phyloP scores from a whole-genome alignment of 169 alveolate species.

The Plasmodium coatneyi region DNA sequence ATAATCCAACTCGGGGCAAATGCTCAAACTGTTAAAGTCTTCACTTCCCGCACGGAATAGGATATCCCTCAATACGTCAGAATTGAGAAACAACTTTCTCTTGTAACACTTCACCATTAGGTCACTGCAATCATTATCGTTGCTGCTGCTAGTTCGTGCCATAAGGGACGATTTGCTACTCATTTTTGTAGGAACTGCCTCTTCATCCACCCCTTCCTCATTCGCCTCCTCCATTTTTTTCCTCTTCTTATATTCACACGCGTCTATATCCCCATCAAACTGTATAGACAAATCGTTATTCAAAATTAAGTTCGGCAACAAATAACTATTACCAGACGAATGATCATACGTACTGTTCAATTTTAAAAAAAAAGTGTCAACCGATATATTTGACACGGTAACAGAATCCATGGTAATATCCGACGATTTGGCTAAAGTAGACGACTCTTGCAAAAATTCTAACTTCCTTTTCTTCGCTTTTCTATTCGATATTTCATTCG shows the following conservation, averaged over 20 bases:
- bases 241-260: conserved; percentile 65
- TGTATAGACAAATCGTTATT: conserved; percentile 73
- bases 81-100: conserved; percentile 9
- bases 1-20: conserved; percentile 70
- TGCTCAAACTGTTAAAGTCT: conserved; percentile 31
- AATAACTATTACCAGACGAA: conserved; percentile 27
- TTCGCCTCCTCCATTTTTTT: conserved; percentile 11
- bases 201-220: background rate
- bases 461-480: conserved; percentile 62
- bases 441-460: conserved; percentile 64
- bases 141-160: background rate
- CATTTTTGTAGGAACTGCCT: background rate
- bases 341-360: conserved; percentile 69
- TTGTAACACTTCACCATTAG: conserved; percentile 10
- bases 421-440: conserved; percentile 68
- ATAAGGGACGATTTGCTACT: background rate
- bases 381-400: conserved; percentile 61
- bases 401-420: conserved; percentile 52
- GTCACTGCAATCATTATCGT: background rate
- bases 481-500: conserved; percentile 28
- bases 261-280: conserved; percentile 74
- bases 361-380: conserved; percentile 72
- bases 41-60: conserved; percentile 17
- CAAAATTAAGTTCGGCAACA: conserved; percentile 58
- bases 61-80: conserved; percentile 33